Conservation (phyloP, 306 rosid species). For the Dalbergia cochinchinensis region DNA sequence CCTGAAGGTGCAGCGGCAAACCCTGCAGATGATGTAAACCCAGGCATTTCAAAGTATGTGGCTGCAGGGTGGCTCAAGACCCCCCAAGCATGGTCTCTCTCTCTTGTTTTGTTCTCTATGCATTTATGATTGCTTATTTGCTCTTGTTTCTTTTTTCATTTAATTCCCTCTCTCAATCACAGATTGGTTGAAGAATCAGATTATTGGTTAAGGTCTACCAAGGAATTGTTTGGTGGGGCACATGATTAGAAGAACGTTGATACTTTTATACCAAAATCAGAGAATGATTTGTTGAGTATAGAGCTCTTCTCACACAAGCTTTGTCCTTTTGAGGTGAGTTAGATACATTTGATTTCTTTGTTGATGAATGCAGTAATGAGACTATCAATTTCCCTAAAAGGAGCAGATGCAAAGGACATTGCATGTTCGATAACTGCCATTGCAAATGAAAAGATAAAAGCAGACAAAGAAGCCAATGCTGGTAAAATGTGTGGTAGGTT, state of each 20-base stretch:
- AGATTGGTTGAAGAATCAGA: constrained; percentile 96
- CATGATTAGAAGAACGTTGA: constrained; percentile 81
- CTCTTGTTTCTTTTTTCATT: background rate
- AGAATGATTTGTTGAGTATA: constrained; percentile 65
- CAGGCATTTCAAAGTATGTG: no score
- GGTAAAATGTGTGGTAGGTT: constrained; percentile 63
- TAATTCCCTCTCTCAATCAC: constrained; percentile 38
- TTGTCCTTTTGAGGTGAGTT: constrained; percentile 71
- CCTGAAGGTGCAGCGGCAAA: no score
- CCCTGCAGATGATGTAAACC: no score
- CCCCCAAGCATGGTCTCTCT: no score
- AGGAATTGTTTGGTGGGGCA: constrained; percentile 73
- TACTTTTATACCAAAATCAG: constrained; percentile 90
- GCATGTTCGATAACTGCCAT: constrained; percentile 87
- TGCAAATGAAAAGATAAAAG: constrained; percentile 91
- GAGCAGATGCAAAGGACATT: constrained; percentile 92
- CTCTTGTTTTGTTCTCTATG: no score
- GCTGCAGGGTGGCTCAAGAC: no score
- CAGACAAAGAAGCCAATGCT: constrained; percentile 90
- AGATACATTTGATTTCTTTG: constrained; percentile 26
- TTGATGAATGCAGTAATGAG: constrained; percentile 73
- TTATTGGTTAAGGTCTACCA: constrained; percentile 68
- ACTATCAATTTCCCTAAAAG: constrained; percentile 82
- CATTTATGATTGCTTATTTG: background rate
- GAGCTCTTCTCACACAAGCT: constrained; percentile 77